Percentiles rank a stretch among this genome's conserved stretches.
Evolutionary conservation across 2,329 filamentous ascomycete species (phyloP).

Genomic region (Cladosporium sphaerospermum): DNA sequence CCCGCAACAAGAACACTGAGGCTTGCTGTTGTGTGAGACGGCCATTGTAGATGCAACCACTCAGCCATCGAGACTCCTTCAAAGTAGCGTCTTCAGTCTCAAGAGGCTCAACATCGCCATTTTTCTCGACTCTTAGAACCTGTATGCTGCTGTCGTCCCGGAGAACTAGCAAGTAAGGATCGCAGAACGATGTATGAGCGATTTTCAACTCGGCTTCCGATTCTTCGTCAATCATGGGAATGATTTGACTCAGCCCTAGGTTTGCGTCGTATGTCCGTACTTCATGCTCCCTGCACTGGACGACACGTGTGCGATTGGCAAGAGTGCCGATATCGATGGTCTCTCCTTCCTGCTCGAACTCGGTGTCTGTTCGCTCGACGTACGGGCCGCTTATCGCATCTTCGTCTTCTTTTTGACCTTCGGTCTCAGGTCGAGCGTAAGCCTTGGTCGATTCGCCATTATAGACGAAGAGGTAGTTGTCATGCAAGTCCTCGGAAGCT

Average conservation of each 20-base stretch:
- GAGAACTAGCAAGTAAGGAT: conserved; percentile 77
- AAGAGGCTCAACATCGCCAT: conserved; percentile 59
- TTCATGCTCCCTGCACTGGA: conserved; percentile 82
- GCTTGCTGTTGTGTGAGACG: conserved; percentile 50
- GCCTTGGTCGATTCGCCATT: conserved; percentile 24
- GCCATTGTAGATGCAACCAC: conserved; percentile 75
- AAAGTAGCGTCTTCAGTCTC: conserved; percentile 52
- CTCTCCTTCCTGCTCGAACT: conserved; percentile 84
- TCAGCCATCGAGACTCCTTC: conserved; percentile 68
- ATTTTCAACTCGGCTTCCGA: conserved; percentile 74
- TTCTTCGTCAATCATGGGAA: conserved; percentile 88
- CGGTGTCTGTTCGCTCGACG: conserved; percentile 63
- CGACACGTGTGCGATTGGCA: conserved; percentile 70
- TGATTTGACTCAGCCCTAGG: conserved; percentile 80
- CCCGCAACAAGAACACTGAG: conserved; percentile 70
- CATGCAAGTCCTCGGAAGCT: conserved; percentile 10
- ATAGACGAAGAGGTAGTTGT: conserved; percentile 27
- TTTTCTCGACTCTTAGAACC: conserved; percentile 71
- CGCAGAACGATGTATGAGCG: conserved; percentile 73
- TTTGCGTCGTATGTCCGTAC: conserved; percentile 91
- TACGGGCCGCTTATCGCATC: conserved; percentile 14
- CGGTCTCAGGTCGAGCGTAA: conserved; percentile 16
- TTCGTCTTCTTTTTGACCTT: conserved; percentile 12
- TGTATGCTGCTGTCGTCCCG: conserved; percentile 77
- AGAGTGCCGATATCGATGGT: conserved; percentile 83